Base-by-base conservation (phyloP, 345 rosid genomes). In the Excoecaria cochinchinensis region DNA sequence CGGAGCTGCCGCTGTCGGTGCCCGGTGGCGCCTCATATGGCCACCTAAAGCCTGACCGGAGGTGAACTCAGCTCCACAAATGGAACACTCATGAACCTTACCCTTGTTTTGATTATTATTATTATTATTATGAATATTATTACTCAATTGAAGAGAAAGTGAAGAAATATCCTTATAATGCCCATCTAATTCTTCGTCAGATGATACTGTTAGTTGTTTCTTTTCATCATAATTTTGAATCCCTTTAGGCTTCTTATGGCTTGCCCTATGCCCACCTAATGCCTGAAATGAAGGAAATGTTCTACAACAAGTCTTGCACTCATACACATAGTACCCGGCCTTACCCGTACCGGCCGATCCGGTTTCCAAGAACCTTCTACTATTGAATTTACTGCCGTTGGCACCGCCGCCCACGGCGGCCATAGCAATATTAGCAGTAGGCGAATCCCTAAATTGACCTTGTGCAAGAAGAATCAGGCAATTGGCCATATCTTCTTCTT, bases 11-110 rank as follows among this genome's bases (percentile, higher is more conserved):
- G 76, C 79, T 5, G 70, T 57, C 4, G 93, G 84, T 3, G 88
- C 84, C 68, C 97, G 81, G 67, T 96, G 99, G 76, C 99, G 83
- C 83, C 99, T 80, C 99, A 96, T 96, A 72, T 96, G 99, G 21
- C 99, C 99, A 4, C 99, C 99, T 67, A 96, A 82, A 10, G 99
- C 99, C 84, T 96, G 99, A 8, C 99, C 99, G 0, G 99, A 96
- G 6, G 88, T 85, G 57, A 96, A 96, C 76, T 89, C 97, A 0
- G 93, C 92, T 7, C 98, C 97, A 55, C 99, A 96, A 72, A 93
- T 84, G 1, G 92, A 90, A 79, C 99, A 96, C 78, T 89, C 99
- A 47, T 96, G 99, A 69, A 93, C 85, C 84, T 96, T 93, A 24
- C 53, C 53, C 69, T 69, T 80, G 64, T 21, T 76, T 66, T 84